Evolutionary conservation across 2,329 filamentous ascomycete species (phyloP), one percentile per base, ranked within the genome.

Genomic region (Claviceps sorghi): DNA sequence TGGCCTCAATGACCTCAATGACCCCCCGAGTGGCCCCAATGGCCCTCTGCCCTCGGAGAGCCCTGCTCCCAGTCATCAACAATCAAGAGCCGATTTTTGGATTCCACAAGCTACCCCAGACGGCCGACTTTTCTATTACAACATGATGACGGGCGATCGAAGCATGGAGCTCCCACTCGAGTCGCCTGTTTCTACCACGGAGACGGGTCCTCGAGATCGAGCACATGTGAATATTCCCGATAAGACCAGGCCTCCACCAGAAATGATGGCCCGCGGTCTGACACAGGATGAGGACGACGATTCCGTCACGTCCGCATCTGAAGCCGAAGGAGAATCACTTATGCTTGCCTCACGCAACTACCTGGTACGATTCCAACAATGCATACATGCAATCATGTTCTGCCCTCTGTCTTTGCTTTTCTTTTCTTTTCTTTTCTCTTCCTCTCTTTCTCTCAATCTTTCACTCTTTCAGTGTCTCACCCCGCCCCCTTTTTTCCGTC

Each of bases 21-120:
- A 26, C 3, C 3, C 26, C 26, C 26, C 73, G 47, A 79, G 81
- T 56, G 82, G 82, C 50, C 72, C 66, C 21, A 79, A 59, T 65
- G 74, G 78, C 29, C 9, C 10, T 54, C 67, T 87, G 49, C 83
- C 85, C 6, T 76, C 88, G 49, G 88, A 94, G 62, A 82, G 82
- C 49, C 74, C 76, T 21, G 77, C 77, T 46, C 68, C 68, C 17
- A 63, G 56, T 57, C 83, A 84, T 62, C 86, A 87, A 63, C 86
- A 87, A 63, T 90, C 93, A 60, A 83, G 91, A 65, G 89, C 91
- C 46, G 91, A 94, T 58, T 98, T 95, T 65, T 98, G 93, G 93
- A 95, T 98, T 59, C 93, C 93, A 19, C 93, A 98, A 71, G 93
- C 90, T 15, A 98, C 93, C 0, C 81, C 88, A 1, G 90, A 97